phyloP scores from a whole-genome alignment of 2,329 filamentous ascomycete genomes.

The Blastomyces emzantsi region DNA sequence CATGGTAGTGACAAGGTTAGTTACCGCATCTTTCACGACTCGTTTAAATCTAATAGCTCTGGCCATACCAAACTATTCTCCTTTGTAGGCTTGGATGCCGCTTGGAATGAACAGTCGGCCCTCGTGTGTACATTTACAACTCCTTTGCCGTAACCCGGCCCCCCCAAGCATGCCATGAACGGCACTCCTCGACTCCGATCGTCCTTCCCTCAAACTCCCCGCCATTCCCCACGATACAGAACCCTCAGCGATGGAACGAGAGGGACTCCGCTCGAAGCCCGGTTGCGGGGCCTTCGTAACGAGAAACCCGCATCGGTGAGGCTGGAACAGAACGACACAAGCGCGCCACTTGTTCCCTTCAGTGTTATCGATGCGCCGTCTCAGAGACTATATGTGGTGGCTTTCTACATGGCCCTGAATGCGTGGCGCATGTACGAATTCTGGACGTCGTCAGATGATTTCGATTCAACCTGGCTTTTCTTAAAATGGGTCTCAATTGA shows the following conservation, averaged over 20 bases:
- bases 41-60: not conserved
- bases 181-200: constrained; percentile 72
- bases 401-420: constrained; percentile 66
- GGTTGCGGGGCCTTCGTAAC: constrained; percentile 4
- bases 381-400: constrained; percentile 77
- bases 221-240: constrained; percentile 34
- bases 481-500: constrained; percentile 91
- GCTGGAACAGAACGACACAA: constrained; percentile 20
- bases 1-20: constrained; percentile 1
- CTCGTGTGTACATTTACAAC: not conserved
- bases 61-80: not conserved
- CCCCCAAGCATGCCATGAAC: constrained; percentile 61
- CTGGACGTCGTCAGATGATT: constrained; percentile 66
- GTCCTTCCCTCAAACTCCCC: constrained; percentile 70
- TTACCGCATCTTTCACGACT: not conserved
- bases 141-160: constrained; percentile 13
- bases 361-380: constrained; percentile 79
- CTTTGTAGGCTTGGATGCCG: not conserved
- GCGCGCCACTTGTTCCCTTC: constrained; percentile 64
- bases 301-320: constrained; percentile 17
- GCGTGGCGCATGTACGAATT: constrained; percentile 86
- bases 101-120: not conserved
- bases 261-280: constrained; percentile 21
- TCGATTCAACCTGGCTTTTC: constrained; percentile 81
- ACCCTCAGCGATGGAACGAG: constrained; percentile 19